Percentiles rank a stretch among this genome's conserved stretches.
phyloP scores from a whole-genome alignment of 23 red algal genomes.

The Gracilaria gracilis region DNA sequence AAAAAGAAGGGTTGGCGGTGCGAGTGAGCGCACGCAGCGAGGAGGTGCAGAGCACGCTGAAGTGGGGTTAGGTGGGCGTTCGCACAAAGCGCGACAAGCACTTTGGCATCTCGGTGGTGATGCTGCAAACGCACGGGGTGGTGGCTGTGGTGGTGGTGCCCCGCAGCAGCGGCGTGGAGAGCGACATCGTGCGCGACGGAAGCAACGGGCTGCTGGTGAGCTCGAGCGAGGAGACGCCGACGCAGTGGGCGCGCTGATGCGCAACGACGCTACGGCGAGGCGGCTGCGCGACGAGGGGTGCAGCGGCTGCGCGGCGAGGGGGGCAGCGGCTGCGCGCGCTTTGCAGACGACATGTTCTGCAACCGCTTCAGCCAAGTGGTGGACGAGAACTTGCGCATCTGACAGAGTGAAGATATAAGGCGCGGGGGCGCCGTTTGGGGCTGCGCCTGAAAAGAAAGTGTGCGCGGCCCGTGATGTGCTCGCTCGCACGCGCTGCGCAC shows the following conservation, averaged over 20 bases:
- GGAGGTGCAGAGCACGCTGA: constrained; percentile 56
- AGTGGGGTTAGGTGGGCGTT: constrained; percentile 41
- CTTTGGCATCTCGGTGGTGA: constrained; percentile 97
- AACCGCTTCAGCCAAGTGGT: constrained; percentile 19
- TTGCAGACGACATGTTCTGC: constrained; percentile 18
- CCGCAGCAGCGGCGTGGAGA: constrained; percentile 84
- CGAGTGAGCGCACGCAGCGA: constrained; percentile 70
- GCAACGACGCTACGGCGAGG: neutral
- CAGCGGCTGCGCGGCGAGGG: no score
- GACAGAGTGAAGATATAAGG: neutral
- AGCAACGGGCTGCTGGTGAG: constrained; percentile 49
- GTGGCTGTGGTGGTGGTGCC: constrained; percentile 93
- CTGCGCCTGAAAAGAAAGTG: neutral
- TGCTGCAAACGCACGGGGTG: constrained; percentile 75
- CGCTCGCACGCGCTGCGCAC: no score
- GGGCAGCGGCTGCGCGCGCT: constrained; percentile 36
- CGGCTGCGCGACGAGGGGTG: neutral
- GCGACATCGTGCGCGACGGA: constrained; percentile 81
- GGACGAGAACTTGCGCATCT: neutral
- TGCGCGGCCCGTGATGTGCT: neutral
- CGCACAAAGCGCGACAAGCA: constrained; percentile 97
- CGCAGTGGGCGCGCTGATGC: constrained; percentile 19
- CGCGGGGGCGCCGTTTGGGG: neutral
- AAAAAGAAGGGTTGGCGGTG: constrained; percentile 34
- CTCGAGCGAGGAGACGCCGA: constrained; percentile 32